Evolutionary conservation across 106 monocot species (phyloP).

Genomic region (Dactylorhiza incarnata): DNA sequence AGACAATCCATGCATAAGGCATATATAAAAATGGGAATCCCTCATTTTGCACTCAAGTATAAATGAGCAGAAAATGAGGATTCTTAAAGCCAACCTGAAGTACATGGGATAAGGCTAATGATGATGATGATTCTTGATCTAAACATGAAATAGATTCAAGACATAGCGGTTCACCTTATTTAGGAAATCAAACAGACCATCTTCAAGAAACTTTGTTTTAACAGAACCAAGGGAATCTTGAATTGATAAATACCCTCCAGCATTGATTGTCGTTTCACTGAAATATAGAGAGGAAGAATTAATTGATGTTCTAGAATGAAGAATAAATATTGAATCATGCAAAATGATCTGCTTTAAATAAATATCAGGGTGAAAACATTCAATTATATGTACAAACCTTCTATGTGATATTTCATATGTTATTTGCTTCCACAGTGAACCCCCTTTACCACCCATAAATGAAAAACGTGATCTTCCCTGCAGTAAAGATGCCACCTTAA

Average conservation of each 20-base stretch:
- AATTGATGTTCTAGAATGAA: neutral
- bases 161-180: conserved; percentile 37
- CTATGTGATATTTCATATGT: conserved; percentile 60
- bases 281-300: conserved; percentile 4
- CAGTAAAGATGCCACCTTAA: conserved; percentile 1
- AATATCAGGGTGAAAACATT: neutral
- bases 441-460: conserved; percentile 96
- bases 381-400: conserved; percentile 32
- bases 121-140: neutral
- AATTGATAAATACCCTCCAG: conserved; percentile 71
- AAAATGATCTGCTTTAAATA: conserved; percentile 3
- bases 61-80: no score
- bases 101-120: no score
- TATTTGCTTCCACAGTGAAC: conserved; percentile 84
- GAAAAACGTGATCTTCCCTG: conserved; percentile 94
- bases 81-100: no score
- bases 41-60: no score
- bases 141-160: neutral
- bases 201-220: conserved; percentile 39
- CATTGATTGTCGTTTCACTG: conserved; percentile 24
- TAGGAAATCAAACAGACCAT: conserved; percentile 76
- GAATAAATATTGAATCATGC: neutral
- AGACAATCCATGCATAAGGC: no score
- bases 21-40: no score
- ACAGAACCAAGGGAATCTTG: conserved; percentile 42